Base-by-base conservation (phyloP, 2,329 filamentous ascomycete species). In the Colletotrichum sp. region DNA sequence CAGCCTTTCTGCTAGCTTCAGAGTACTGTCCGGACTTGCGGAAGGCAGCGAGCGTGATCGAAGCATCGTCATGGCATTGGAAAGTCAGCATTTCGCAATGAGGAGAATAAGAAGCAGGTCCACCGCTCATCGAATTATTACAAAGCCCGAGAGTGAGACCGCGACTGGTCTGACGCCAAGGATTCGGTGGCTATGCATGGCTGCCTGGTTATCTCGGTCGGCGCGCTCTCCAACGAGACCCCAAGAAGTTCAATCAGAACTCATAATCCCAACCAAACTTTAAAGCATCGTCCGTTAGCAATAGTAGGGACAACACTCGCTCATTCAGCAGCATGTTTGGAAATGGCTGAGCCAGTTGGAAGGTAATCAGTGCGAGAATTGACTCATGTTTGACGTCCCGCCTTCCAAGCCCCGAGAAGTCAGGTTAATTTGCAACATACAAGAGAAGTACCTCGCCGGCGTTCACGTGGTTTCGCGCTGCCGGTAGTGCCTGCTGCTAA, bases 71-170 rank as follows among this genome's bases (percentile, higher is more conserved):
- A 57, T 57, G 5, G 52, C 21, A 24, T 4, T 57, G 7, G 52
- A 8, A 28, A 16, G 0, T 57, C 21, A 0, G 16, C 0, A 12
- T 21, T 49, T n/a, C 0, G 3, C 18, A 49, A 49, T 12, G 44
- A 49, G 44, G 10, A 49, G 6, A 49, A 12, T 49, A 3, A 21
- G 5, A 49, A 1, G 9, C 10, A 49, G 18, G 44, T 21, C 18
- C 10, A 0, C 3, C 18, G 10, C 3, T 21, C 1, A n/a, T 0
- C 5, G 1, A 2, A 7, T 13, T 44, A 18, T 34, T 16, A 39
- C 7, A 49, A 49, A 49, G 44, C 6, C 6, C 18, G 8, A 44
- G 18, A 39, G 34, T 18, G 18, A 49, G 10, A 21, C n/a, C 10
- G n/a, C 44, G 2, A 13, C n/a, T 49, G 6, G n/a, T 49, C 44